Evolutionary conservation across 164 flowering plant species (phyloP).

Genomic region (Dillenia turbinata): DNA sequence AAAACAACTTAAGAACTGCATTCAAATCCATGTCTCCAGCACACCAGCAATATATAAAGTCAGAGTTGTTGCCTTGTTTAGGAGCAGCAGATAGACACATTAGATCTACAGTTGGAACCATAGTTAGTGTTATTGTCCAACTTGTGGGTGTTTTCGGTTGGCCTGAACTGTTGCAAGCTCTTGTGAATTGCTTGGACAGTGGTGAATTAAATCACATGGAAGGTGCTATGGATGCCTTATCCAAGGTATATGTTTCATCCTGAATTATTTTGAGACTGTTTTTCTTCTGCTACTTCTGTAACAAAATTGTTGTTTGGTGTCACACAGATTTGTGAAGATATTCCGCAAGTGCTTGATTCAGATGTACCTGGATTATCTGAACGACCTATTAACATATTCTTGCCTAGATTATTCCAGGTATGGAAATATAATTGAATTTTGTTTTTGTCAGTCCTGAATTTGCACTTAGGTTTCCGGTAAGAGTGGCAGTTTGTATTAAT

Average conservation of each 20-base stretch:
- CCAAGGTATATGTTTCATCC: constrained; percentile 54
- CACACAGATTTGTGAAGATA: constrained; percentile 89
- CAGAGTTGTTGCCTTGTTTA: constrained; percentile 85
- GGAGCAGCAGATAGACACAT: constrained; percentile 90
- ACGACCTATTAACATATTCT: constrained; percentile 80
- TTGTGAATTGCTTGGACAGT: constrained; percentile 81
- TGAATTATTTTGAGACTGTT: not conserved
- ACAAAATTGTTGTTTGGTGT: constrained; percentile 2
- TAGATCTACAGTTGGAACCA: constrained; percentile 91
- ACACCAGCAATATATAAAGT: constrained; percentile 76
- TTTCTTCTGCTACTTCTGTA: not conserved
- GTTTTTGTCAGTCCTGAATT: not conserved
- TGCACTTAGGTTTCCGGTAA: not conserved
- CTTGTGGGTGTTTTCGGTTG: constrained; percentile 66
- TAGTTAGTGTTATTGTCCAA: constrained; percentile 80
- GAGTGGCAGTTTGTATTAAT: no score
- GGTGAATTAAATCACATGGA: constrained; percentile 87
- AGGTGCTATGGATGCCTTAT: constrained; percentile 99
- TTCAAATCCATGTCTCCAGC: constrained; percentile 61
- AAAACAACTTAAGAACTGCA: constrained; percentile 72
- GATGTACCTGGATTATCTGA: constrained; percentile 88
- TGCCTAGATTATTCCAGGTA: constrained; percentile 87
- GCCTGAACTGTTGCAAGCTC: constrained; percentile 92
- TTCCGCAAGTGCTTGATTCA: constrained; percentile 87
- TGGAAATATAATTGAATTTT: constrained; percentile 6